Base-by-base conservation (phyloP, 1,284 basidiomycete species). In the Melampsora larici-populina region DNA sequence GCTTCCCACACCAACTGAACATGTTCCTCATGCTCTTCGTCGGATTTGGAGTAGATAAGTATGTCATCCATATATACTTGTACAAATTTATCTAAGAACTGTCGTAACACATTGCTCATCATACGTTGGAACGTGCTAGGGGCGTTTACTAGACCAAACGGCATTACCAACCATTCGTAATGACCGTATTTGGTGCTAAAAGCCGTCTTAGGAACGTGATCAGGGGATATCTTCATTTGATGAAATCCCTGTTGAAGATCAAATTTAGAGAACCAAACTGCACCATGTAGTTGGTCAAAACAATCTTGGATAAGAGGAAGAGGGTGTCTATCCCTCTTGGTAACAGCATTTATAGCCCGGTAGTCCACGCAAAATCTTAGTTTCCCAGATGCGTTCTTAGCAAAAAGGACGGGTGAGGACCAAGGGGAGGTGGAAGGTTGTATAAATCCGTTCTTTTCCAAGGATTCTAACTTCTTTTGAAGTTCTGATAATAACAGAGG, bases 71-170 rank as follows among this genome's bases (percentile, higher is more conserved):
- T 18, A 49, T 72, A 72, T 17, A 72, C 70, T 21, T 46, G 40
- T 2, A 65, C 71, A 65, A 24, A 64, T 5, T 49, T 24, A 31
- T 77, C 43, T n/a, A 77, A 36, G 43, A 60, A 43, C 7, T 46
- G 65, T 31, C 40, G 9, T 31, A 77, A 40, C 1, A 77, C 29
- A 17, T 80, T 1, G 40, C 70, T 79, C 79, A 80, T 79, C 33
- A 80, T 49, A 2, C n/a, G 11, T 46, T 80, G 79, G 63, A 80
- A 80, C 2, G 74, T 73, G 21, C 48, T n/a, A 9, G 79, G 79
- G 24, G 79, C 69, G 40, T 80, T 80, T 18, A 31, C 46, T n/a
- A 80, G n/a, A n/a, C n/a, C n/a, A n/a, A n/a, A n/a, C n/a, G n/a
- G n/a, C n/a, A n/a, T n/a, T n/a, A n/a, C n/a, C 26, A 72, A 43